phyloP scores from a whole-genome alignment of 2,329 filamentous ascomycete species.

The Aureobasidium sp. region DNA sequence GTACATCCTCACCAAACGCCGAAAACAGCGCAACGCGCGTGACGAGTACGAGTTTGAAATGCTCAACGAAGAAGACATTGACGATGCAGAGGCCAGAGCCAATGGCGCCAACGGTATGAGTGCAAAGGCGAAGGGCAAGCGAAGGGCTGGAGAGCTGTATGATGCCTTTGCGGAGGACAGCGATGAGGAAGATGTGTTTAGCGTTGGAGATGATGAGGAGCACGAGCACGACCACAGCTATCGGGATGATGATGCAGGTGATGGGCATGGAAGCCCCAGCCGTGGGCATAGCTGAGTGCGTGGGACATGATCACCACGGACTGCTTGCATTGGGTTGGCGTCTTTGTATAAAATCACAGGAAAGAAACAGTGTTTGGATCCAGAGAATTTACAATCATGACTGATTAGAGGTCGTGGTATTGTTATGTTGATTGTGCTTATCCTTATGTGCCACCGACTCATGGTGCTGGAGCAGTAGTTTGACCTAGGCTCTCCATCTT shows the following conservation, averaged over 20 bases:
- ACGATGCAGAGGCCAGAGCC: slow-evolving; percentile 38
- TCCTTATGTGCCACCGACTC: neutral
- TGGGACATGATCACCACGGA: slow-evolving; percentile 14
- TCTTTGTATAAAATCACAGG: slow-evolving; percentile 12
- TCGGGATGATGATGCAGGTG: slow-evolving; percentile 18
- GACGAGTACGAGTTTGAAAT: slow-evolving; percentile 94
- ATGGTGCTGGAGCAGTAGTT: neutral
- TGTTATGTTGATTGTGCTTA: neutral
- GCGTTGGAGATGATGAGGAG: slow-evolving; percentile 34
- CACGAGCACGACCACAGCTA: slow-evolving; percentile 24
- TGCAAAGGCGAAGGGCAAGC: slow-evolving; percentile 40
- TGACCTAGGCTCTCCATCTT: slow-evolving; percentile 2
- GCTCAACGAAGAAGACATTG: slow-evolving; percentile 68
- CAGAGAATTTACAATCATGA: neutral
- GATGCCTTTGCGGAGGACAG: slow-evolving; percentile 95
- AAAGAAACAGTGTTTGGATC: neutral
- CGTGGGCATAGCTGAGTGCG: neutral
- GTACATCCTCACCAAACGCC: slow-evolving; percentile 65
- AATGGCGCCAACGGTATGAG: slow-evolving; percentile 28
- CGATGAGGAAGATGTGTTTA: slow-evolving; percentile 48
- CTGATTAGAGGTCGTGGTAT: neutral
- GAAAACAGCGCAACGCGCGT: slow-evolving; percentile 58
- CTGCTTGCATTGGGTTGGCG: slow-evolving; percentile 9
- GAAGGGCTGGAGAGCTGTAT: slow-evolving; percentile 81
- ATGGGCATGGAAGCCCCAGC: neutral